Conservation (phyloP, 202 grass and related monocot genomes). For the Saccharum hybrid region DNA sequence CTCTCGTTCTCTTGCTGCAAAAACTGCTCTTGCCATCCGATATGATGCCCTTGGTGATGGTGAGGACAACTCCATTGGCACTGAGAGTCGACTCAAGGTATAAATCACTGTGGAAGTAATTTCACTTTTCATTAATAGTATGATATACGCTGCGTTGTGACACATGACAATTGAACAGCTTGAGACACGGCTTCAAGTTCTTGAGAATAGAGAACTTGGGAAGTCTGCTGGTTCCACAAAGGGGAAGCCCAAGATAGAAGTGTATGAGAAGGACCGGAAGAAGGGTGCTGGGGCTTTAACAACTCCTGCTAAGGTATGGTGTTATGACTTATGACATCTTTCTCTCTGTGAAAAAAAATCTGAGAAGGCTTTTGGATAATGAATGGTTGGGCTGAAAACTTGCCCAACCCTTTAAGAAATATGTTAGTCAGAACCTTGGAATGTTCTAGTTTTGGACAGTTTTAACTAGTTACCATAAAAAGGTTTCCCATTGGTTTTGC, state of each 20-base stretch:
- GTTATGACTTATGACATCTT: neutral
- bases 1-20: constrained; percentile 83
- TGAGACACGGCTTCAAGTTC: constrained; percentile 71
- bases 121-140: constrained; percentile 12
- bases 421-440: neutral
- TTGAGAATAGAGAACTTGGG: constrained; percentile 68
- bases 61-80: constrained; percentile 68
- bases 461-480: constrained; percentile 1
- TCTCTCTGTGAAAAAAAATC: neutral
- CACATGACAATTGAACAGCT: constrained; percentile 53
- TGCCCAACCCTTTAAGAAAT: neutral
- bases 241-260: constrained; percentile 83
- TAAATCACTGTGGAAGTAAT: neutral
- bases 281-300: constrained; percentile 77
- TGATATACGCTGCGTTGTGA: constrained; percentile 21
- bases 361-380: neutral
- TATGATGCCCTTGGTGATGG: constrained; percentile 88
- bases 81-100: constrained; percentile 86
- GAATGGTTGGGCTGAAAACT: neutral
- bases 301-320: constrained; percentile 70
- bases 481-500: neutral
- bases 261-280: constrained; percentile 84
- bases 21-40: constrained; percentile 70
- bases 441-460: neutral
- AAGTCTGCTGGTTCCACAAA: constrained; percentile 72